Evolutionary conservation across 2,329 filamentous ascomycete genomes (phyloP), one percentile per base, ranked within the genome.

Genomic region (Pseudogymnoascus sp.): DNA sequence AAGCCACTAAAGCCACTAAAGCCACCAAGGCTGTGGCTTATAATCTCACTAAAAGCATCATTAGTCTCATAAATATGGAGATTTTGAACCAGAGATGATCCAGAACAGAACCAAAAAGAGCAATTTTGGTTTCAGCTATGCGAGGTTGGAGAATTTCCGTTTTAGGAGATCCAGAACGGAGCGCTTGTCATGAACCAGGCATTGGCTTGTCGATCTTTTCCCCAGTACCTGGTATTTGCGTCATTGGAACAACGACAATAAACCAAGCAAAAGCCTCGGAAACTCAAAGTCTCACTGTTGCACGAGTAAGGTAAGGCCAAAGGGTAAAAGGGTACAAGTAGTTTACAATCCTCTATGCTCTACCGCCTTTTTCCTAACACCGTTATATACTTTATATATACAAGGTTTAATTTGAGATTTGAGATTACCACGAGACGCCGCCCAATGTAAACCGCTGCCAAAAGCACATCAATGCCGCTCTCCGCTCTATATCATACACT

Each of bases 401-500:
- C 28, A 35, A 57, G 50, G 50, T 33, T n/a, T n/a, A 57, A 13
- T 57, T 57, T 57, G 50, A 57, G 50, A 57, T 33, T 57, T 57
- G 50, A 57, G 50, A 57, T 57, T 57, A 57, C 50, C 82, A 67
- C 65, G 15, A 62, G 47, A 62, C 61, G 40, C 42, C 61, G 42
- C 40, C 61, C 21, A 62, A 62, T 62, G 61, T 53, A 62, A 62
- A 44, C 19, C 50, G 50, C 50, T 33, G 50, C 10, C 8, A 13
- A 57, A 57, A 33, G 50, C 50, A 1, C 26, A 50, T 19, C 26
- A 40, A 42, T 47, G 38, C 23, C 21, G 40, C 23, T 50, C 61
- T 62, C 23, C 21, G 40, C 23, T 50, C 61, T 62, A 33, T 64
- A 62, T 50, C 60, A 35, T 47, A 66, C 64, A 31, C 63, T 57